A percentile compares a stretch with the other conserved stretches of the same genome.
These are phyloP conservation scores for Phallus indusiatus DNA, from an alignment of 768 basidiomycete species.

Conservation along the genomic window DNA sequence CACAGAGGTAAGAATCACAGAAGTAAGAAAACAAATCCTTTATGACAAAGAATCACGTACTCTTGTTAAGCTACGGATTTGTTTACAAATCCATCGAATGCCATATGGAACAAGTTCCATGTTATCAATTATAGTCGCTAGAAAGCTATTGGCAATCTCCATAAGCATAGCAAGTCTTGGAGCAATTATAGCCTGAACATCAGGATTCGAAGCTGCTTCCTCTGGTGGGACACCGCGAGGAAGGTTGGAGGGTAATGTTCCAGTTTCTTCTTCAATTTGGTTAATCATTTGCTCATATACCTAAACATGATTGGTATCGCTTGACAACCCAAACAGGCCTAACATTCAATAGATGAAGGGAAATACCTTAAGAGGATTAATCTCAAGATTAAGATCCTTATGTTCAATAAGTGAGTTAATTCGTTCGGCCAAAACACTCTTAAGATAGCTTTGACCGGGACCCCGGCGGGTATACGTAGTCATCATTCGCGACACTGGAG, in stretches of 20 bases:
- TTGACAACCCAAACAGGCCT: too few relatives aligned
- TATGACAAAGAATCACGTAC: conserved; percentile 34
- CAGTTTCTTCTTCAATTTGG: conserved; percentile 97
- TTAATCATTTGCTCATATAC: conserved; percentile 99
- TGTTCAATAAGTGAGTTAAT: conserved; percentile 99
- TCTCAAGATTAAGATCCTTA: conserved; percentile 98
- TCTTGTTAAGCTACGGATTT: conserved; percentile 92
- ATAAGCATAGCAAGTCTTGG: conserved; percentile 97
- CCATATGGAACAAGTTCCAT: conserved; percentile 99
- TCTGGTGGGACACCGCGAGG: conserved; percentile 93
- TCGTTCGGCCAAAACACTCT: conserved; percentile 92
- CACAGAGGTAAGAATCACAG: background rate
- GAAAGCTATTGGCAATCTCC: conserved; percentile 98
- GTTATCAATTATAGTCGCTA: conserved; percentile 95
- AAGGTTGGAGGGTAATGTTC: conserved; percentile 80
- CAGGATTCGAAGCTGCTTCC: conserved; percentile 84
- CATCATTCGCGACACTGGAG: conserved; percentile 99
- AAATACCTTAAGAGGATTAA: conserved; percentile 91
- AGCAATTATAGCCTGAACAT: conserved; percentile 97
- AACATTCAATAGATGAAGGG: background rate
- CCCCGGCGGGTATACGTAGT: conserved; percentile 98
- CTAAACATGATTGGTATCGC: conserved; percentile 26
- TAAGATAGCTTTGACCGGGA: conserved; percentile 96
- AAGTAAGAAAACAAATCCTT: background rate
- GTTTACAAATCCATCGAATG: conserved; percentile 99